Evolutionary conservation across 1,284 basidiomycete species (phyloP).

Genomic region (Trichosporon coremiiforme): DNA sequence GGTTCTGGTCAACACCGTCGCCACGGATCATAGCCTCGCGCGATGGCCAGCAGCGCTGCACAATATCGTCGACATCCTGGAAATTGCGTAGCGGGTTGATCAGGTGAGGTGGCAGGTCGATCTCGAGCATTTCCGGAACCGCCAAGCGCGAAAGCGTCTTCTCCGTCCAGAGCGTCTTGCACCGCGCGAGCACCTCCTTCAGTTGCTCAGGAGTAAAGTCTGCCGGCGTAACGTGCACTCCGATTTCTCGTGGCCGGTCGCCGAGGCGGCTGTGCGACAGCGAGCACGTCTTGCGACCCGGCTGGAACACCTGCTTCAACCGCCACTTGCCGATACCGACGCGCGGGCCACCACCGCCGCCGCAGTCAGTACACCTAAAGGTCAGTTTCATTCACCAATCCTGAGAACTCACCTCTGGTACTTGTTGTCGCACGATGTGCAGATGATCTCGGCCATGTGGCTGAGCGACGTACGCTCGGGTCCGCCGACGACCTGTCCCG

Average conservation of each 20-base stretch:
- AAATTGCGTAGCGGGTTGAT: conserved; percentile 48
- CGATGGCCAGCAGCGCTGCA: conserved; percentile 53
- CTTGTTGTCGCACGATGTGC: conserved; percentile 47
- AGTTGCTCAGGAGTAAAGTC: conserved; percentile 52
- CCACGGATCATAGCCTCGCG: conserved; percentile 52
- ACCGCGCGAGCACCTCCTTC: conserved; percentile 51
- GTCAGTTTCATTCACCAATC: conserved; percentile 3
- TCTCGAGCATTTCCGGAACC: conserved; percentile 56
- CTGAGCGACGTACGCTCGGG: conserved; percentile 37
- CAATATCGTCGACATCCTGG: conserved; percentile 50
- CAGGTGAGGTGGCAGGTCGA: conserved; percentile 45
- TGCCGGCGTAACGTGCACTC: conserved; percentile 52
- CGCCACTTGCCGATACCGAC: conserved; percentile 59
- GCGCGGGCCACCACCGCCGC: conserved; percentile 55
- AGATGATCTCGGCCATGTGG: conserved; percentile 49
- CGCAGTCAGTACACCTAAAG: conserved; percentile 43
- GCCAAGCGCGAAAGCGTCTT: conserved; percentile 53
- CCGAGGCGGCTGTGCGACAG: conserved; percentile 56
- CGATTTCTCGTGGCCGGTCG: conserved; percentile 51
- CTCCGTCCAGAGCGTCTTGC: conserved; percentile 54
- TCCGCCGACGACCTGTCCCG: conserved; percentile 44
- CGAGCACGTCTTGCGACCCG: conserved; percentile 57
- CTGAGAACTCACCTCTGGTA: conserved; percentile 44
- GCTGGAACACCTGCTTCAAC: conserved; percentile 57
- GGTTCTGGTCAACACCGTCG: conserved; percentile 43